Base-by-base conservation (phyloP, 1,284 basidiomycete genomes). In the Singerocomus inundabilis region DNA sequence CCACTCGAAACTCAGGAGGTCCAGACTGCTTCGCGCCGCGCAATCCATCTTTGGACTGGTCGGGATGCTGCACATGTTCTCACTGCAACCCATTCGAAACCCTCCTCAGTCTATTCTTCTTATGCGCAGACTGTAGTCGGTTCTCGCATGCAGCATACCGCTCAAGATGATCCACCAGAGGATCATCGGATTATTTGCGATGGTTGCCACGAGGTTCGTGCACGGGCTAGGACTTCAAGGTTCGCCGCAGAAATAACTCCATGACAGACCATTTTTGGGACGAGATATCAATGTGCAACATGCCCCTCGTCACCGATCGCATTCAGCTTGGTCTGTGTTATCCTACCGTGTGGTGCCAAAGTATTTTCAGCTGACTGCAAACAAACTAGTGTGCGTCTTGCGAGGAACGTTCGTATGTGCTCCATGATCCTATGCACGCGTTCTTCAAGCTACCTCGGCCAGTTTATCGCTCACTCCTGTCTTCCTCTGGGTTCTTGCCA, bases 361-460 rank as follows among this genome's bases (percentile, higher is more conserved):
- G n/a, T n/a, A n/a, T n/a, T 39, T 26, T 55, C 16, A 26, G 48
- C 54, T 57, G 43, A 51, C 18, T 11, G 13, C n/a, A 5, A n/a
- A n/a, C 13, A 24, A 36, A 47, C 30, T 49, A 93, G 90, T 95
- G 93, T 64, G 73, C 79, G 21, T 74, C 75, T 24, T 96, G 93
- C 64, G 93, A 96, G 69, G 68, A 74, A 36, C 76, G 76, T 33
- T 93, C 91, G 1, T 91, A 93, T 61, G 70, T 77, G 9, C 60
- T 91, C 21, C 92, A 96, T 62, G 84, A 94, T 64, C 81, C 91
- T 0, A 79, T 78, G 67, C 92, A 96, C 58, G 74, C 89, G 28
- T 96, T 95, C 72, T 83, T 94, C 76, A 93, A 91, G 63, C 74
- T 95, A 32, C 83, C 84, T 37, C 78, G 89, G 9, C 89, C 86